A percentile compares a stretch with the other conserved stretches of the same genome.
Evolutionary conservation across 2,329 filamentous ascomycete genomes (phyloP).

Genomic region (Verticillium tricorpus): DNA sequence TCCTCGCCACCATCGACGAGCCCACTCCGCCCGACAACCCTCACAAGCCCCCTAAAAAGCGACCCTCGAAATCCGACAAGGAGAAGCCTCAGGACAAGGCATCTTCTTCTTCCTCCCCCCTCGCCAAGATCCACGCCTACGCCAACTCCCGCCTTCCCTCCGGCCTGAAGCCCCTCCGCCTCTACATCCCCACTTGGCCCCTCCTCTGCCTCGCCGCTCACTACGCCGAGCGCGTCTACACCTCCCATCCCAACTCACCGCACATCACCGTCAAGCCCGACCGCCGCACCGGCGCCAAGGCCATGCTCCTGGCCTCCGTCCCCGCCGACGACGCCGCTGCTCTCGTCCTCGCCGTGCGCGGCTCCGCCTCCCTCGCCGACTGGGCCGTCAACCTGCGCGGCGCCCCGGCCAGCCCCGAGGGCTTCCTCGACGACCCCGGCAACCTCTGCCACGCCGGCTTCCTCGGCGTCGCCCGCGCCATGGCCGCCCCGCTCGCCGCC

Average conservation of each 20-base stretch:
- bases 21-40: slow-evolving; percentile 4
- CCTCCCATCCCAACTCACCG: slow-evolving; percentile 57
- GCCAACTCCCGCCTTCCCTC: slow-evolving; percentile 70
- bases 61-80: not conserved
- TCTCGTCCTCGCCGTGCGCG: slow-evolving; percentile 80
- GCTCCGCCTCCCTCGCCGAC: slow-evolving; percentile 75
- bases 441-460: slow-evolving; percentile 83
- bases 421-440: slow-evolving; percentile 71
- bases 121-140: slow-evolving; percentile 75
- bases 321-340: slow-evolving; percentile 73
- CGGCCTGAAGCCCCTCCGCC: slow-evolving; percentile 60
- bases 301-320: slow-evolving; percentile 79
- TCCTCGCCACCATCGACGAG: slow-evolving; percentile 2
- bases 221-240: slow-evolving; percentile 73
- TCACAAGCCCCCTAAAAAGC: slow-evolving; percentile 5
- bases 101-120: slow-evolving; percentile 36
- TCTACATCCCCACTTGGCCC: slow-evolving; percentile 72
- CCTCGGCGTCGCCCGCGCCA: slow-evolving; percentile 67
- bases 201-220: slow-evolving; percentile 74
- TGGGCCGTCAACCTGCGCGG: slow-evolving; percentile 80
- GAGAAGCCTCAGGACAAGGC: not conserved
- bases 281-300: slow-evolving; percentile 71
- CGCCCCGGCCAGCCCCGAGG: slow-evolving; percentile 58
- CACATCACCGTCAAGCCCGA: slow-evolving; percentile 65
- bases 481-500: slow-evolving; percentile 68